Percentiles rank a stretch among this genome's conserved stretches.
Conservation (phyloP, 169 alveolate genomes). For the Eimeria necatrix region DNA sequence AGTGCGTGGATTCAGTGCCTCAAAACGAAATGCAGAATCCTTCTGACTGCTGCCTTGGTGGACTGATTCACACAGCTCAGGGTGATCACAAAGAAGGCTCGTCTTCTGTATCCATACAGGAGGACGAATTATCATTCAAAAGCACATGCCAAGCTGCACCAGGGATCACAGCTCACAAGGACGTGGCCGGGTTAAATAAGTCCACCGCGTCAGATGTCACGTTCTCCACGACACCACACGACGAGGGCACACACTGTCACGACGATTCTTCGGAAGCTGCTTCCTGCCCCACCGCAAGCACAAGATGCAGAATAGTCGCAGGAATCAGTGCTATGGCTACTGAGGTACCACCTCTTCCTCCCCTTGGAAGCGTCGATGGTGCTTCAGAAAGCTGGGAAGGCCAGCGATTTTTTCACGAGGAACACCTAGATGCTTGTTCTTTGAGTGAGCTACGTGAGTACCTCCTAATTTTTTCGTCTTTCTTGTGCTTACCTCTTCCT, state of each 20-base stretch:
- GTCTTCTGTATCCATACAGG: neutral
- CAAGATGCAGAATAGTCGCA: neutral
- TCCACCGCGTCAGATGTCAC: neutral
- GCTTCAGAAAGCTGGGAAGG: conserved; percentile 67
- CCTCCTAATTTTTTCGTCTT: conserved; percentile 28
- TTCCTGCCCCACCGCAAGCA: neutral
- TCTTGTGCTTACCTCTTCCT: conserved; percentile 46
- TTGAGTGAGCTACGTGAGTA: conserved; percentile 12
- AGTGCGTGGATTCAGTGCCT: conserved; percentile 23
- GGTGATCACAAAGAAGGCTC: neutral
- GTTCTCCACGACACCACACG: conserved; percentile 16
- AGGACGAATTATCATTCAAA: neutral
- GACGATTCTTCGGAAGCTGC: neutral
- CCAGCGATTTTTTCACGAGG: conserved; percentile 32
- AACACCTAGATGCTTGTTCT: conserved; percentile 44
- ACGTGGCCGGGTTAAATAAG: neutral
- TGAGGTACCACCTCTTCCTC: neutral
- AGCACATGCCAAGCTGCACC: neutral
- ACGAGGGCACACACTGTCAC: conserved; percentile 7
- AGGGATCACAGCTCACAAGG: neutral
- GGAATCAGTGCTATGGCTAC: neutral
- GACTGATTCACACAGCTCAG: neutral
- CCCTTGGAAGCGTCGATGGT: neutral
- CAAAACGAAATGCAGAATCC: neutral
- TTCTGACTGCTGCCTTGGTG: neutral